phyloP scores from a whole-genome alignment of 208 protist species.

The Willaertia magna region DNA sequence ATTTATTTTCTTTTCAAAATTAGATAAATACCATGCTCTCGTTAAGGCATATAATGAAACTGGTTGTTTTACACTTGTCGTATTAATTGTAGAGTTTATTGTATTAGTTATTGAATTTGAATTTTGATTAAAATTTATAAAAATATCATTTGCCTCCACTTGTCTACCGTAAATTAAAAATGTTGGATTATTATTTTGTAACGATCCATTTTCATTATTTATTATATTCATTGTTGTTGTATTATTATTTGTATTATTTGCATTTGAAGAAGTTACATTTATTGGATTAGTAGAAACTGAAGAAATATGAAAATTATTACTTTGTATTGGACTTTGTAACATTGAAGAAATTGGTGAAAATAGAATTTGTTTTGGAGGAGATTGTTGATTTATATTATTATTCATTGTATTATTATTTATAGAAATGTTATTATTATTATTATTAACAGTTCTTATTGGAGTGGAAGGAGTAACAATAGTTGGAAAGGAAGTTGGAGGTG shows the following conservation, averaged over 20 bases:
- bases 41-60: not conserved
- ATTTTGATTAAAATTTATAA: too few relatives aligned
- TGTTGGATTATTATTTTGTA: not conserved
- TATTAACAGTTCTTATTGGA: not conserved
- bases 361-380: not conserved
- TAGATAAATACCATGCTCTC: not conserved
- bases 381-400: not conserved
- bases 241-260: not conserved
- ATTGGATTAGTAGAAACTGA: too few relatives aligned
- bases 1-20: not conserved
- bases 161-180: not conserved
- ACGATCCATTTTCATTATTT: not conserved
- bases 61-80: not conserved
- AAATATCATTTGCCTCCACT: not conserved
- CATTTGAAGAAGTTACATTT: too few relatives aligned
- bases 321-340: too few relatives aligned
- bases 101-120: too few relatives aligned
- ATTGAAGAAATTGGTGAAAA: not conserved
- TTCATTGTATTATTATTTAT: not conserved
- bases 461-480: too few relatives aligned
- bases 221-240: not conserved
- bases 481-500: not conserved
- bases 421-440: not conserved
- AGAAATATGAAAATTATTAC: too few relatives aligned
- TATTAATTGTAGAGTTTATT: not conserved